A percentile compares a stretch with the other conserved stretches of the same genome.
phyloP scores from a whole-genome alignment of 495 filamentous ascomycete species.

The Chaetomium fimeti region DNA sequence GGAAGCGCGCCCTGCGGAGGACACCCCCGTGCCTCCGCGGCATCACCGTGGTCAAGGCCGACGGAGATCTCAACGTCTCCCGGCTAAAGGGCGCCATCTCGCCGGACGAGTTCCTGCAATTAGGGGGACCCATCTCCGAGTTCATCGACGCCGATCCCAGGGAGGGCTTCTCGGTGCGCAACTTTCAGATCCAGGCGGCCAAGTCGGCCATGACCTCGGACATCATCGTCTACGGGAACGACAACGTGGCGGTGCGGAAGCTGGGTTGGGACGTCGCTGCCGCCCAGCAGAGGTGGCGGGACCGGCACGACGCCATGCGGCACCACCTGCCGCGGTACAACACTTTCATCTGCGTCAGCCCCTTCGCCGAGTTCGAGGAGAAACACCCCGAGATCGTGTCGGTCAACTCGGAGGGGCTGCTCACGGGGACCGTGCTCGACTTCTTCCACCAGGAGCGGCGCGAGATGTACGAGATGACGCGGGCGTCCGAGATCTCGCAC shows the following conservation, averaged over 20 bases:
- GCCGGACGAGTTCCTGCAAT: constrained; percentile 70
- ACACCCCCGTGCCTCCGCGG: constrained; percentile 78
- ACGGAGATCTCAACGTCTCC: constrained; percentile 69
- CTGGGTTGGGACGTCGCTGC: constrained; percentile 68
- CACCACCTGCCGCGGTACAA: constrained; percentile 66
- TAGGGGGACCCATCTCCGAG: constrained; percentile 40
- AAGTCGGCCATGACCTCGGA: constrained; percentile 88
- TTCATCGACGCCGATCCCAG: constrained; percentile 78
- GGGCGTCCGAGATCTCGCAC: constrained; percentile 76
- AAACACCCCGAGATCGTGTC: constrained; percentile 69
- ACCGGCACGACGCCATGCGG: constrained; percentile 55
- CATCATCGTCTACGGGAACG: constrained; percentile 85
- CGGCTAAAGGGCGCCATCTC: constrained; percentile 83
- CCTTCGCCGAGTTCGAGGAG: constrained; percentile 73
- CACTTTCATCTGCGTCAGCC: constrained; percentile 71
- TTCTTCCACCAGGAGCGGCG: constrained; percentile 85
- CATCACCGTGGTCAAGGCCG: constrained; percentile 84
- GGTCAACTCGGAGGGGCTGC: constrained; percentile 66
- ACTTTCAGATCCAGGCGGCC: constrained; percentile 94
- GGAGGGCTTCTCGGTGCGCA: constrained; percentile 80
- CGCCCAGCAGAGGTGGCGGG: constrained; percentile 73
- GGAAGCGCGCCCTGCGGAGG: constrained; percentile 66
- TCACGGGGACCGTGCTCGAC: constrained; percentile 80
- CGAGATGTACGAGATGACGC: constrained; percentile 93
- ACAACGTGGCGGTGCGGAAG: constrained; percentile 59